Percentiles rank a stretch among this genome's conserved stretches.
Evolutionary conservation across 2,329 filamentous ascomycete species (phyloP).

Genomic region (Pseudocercospora eumusae): DNA sequence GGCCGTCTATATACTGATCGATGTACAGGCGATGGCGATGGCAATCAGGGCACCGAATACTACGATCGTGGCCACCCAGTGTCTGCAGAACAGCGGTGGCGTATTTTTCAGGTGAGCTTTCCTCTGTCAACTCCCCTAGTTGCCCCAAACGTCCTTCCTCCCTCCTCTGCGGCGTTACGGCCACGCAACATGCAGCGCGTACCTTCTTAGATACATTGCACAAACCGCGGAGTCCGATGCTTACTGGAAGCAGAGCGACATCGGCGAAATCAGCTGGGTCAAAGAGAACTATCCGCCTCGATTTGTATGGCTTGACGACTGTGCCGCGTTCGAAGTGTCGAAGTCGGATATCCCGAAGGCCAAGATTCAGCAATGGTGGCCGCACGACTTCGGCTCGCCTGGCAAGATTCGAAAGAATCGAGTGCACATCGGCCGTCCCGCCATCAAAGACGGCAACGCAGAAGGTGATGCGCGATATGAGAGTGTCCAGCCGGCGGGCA

Average conservation of each 20-base stretch:
- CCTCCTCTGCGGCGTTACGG: neutral
- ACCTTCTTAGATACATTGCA: neutral
- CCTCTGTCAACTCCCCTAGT: neutral
- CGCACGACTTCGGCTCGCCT: slow-evolving; percentile 42
- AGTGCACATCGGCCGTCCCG: slow-evolving; percentile 44
- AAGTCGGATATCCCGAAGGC: slow-evolving; percentile 33
- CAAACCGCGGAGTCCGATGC: neutral
- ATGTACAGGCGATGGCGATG: slow-evolving; percentile 40
- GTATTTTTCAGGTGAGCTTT: slow-evolving; percentile 40
- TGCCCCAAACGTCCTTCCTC: neutral
- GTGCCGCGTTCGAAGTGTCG: slow-evolving; percentile 40
- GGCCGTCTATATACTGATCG: neutral
- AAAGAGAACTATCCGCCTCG: slow-evolving; percentile 39
- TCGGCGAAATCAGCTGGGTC: slow-evolving; percentile 33
- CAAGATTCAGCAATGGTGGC: slow-evolving; percentile 40
- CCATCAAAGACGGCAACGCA: slow-evolving; percentile 28
- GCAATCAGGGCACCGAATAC: slow-evolving; percentile 36
- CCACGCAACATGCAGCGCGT: neutral
- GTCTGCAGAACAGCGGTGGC: slow-evolving; percentile 40
- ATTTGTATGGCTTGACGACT: slow-evolving; percentile 46
- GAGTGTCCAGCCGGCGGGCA: slow-evolving; percentile 18
- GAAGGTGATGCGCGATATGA: slow-evolving; percentile 27
- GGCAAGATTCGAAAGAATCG: slow-evolving; percentile 39
- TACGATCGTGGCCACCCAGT: slow-evolving; percentile 31
- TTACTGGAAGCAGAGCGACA: slow-evolving; percentile 27